Conservation (phyloP, 1,284 basidiomycete species). For the Cryptococcus maquisensis region DNA sequence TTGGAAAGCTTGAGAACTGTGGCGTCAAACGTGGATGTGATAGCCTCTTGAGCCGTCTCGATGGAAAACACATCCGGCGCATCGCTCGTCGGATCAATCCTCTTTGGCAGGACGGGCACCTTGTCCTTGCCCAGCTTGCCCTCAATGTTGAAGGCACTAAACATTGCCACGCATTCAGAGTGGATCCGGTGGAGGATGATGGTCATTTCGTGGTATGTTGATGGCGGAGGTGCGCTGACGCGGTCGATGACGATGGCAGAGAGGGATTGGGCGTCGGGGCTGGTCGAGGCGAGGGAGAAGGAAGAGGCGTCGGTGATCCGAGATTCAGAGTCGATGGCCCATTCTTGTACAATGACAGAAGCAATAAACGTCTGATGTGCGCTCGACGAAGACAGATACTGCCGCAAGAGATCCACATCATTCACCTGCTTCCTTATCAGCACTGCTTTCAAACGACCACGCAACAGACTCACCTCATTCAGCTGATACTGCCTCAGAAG, state of each 20-base stretch:
- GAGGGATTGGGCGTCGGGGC: constrained; percentile 62
- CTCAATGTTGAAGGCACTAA: constrained; percentile 74
- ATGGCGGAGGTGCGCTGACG: constrained; percentile 69
- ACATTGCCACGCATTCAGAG: constrained; percentile 71
- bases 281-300: constrained; percentile 36
- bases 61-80: constrained; percentile 71
- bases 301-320: constrained; percentile 1
- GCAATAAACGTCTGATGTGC: constrained; percentile 87
- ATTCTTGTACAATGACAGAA: constrained; percentile 84
- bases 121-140: constrained; percentile 77
- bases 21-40: constrained; percentile 66
- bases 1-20: constrained; percentile 56
- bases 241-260: constrained; percentile 63
- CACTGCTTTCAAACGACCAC: background rate
- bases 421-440: constrained; percentile 3
- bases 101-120: constrained; percentile 72
- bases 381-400: constrained; percentile 79
- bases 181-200: constrained; percentile 75
- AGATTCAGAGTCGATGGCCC: constrained; percentile 56
- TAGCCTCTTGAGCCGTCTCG: constrained; percentile 68
- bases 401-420: constrained; percentile 60
- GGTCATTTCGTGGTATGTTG: constrained; percentile 89
- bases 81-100: constrained; percentile 67
- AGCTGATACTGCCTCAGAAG: constrained; percentile 17
- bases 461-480: constrained; percentile 3